A percentile compares a stretch with the other conserved stretches of the same genome.
phyloP scores from a whole-genome alignment of 192 early-diverging fungal species.

The Coemansia sp. region DNA sequence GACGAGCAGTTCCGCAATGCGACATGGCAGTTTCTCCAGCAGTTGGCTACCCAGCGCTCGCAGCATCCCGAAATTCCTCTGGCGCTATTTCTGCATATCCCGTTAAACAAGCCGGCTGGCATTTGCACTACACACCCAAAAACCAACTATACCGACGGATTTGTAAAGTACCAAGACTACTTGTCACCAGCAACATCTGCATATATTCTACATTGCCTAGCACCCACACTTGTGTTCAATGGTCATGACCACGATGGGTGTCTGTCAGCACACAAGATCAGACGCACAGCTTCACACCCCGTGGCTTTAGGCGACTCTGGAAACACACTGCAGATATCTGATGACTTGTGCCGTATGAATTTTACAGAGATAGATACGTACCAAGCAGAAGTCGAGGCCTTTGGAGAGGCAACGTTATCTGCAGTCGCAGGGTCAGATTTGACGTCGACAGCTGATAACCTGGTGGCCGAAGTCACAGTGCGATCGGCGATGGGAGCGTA shows the following conservation, averaged over 20 bases:
- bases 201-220: constrained; percentile 58
- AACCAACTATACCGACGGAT: constrained; percentile 40
- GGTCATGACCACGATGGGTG: constrained; percentile 70
- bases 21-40: constrained; percentile 59
- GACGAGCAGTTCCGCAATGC: constrained; percentile 50
- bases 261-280: constrained; percentile 44
- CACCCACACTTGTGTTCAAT: constrained; percentile 59
- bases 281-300: background rate
- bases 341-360: constrained; percentile 28
- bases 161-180: constrained; percentile 61
- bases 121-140: constrained; percentile 55
- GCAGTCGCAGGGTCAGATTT: background rate
- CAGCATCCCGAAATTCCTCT: constrained; percentile 42
- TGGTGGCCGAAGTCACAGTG: constrained; percentile 58
- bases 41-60: constrained; percentile 28
- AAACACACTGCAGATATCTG: constrained; percentile 3
- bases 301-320: constrained; percentile 12
- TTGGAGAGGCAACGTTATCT: constrained; percentile 18
- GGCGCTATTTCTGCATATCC: constrained; percentile 62
- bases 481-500: constrained; percentile 65
- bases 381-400: constrained; percentile 22
- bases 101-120: constrained; percentile 58
- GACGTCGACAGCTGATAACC: background rate
- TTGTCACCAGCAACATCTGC: constrained; percentile 57
- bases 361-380: constrained; percentile 29